A percentile compares a stretch with the other conserved stretches of the same genome.
Evolutionary conservation across 1,284 basidiomycete genomes (phyloP).

Genomic region (Ustilago lituana): DNA sequence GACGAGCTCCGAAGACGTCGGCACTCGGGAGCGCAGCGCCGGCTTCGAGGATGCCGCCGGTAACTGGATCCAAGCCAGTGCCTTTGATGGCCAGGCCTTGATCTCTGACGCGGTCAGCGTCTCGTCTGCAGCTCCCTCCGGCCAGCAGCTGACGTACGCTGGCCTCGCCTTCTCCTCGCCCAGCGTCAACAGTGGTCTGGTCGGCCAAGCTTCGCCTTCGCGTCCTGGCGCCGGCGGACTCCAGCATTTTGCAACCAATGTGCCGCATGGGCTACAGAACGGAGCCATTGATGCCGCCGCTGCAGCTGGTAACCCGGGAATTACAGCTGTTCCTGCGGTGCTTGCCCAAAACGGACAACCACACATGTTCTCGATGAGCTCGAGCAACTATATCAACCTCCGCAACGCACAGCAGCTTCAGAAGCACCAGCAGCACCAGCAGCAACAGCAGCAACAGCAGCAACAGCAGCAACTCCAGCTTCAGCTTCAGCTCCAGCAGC

Average conservation of each 20-base stretch:
- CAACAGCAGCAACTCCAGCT: constrained; percentile 12
- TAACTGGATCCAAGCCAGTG: constrained; percentile 24
- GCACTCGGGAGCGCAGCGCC: constrained; percentile 10
- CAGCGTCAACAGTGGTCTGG: constrained; percentile 11
- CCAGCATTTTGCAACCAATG: constrained; percentile 7
- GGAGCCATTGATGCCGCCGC: background rate
- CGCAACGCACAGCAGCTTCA: constrained; percentile 38
- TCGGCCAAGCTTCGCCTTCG: constrained; percentile 10
- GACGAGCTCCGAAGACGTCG: constrained; percentile 29
- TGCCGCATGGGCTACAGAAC: constrained; percentile 7
- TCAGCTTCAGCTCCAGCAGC: constrained; percentile 18
- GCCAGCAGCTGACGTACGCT: constrained; percentile 27
- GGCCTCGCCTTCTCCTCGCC: constrained; percentile 30
- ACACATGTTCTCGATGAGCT: constrained; percentile 29
- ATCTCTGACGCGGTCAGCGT: background rate
- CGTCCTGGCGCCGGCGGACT: constrained; percentile 6
- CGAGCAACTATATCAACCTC: constrained; percentile 22
- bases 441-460: constrained; percentile 6
- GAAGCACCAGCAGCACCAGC: constrained; percentile 18
- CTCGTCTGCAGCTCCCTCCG: background rate
- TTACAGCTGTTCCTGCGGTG: constrained; percentile 2
- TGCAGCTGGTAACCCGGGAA: constrained; percentile 1
- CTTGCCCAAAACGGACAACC: constrained; percentile 20
- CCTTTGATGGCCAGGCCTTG: constrained; percentile 9
- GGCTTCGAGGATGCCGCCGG: constrained; percentile 17